Conservation (phyloP, 2,329 filamentous ascomycete species). For the Xylariaceae sp. region DNA sequence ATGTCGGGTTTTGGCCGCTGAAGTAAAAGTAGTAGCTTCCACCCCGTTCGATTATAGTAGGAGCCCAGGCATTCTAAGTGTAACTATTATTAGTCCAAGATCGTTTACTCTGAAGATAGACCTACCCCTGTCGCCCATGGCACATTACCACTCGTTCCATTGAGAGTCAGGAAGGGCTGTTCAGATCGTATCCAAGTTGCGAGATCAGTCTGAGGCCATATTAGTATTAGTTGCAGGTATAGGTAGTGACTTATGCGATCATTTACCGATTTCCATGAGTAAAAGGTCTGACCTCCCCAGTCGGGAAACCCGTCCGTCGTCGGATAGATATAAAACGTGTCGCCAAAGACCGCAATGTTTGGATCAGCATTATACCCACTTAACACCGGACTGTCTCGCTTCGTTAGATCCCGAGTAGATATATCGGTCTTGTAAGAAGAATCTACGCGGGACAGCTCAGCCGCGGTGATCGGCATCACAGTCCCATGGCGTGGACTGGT, state of each 20-base stretch:
- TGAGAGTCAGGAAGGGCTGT: slow-evolving; percentile 43
- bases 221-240: not conserved
- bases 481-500: slow-evolving; percentile 52
- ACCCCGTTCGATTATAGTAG: slow-evolving; percentile 57
- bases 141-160: slow-evolving; percentile 49
- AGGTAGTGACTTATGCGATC: not conserved
- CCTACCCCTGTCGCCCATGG: slow-evolving; percentile 58
- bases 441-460: slow-evolving; percentile 38
- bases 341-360: slow-evolving; percentile 43
- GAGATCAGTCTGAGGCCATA: slow-evolving; percentile 31
- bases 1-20: slow-evolving; percentile 49
- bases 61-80: slow-evolving; percentile 59
- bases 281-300: slow-evolving; percentile 48
- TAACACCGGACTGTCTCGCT: slow-evolving; percentile 36
- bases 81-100: not conserved
- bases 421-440: slow-evolving; percentile 12
- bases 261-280: slow-evolving; percentile 42
- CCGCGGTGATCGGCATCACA: slow-evolving; percentile 49
- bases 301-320: slow-evolving; percentile 45
- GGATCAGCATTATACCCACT: slow-evolving; percentile 44
- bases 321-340: slow-evolving; percentile 46
- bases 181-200: slow-evolving; percentile 40
- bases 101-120: not conserved
- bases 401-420: not conserved
- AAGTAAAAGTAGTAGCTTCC: slow-evolving; percentile 67